Base-by-base conservation (phyloP, 495 filamentous ascomycete species). In the Coniosporium apollinis region DNA sequence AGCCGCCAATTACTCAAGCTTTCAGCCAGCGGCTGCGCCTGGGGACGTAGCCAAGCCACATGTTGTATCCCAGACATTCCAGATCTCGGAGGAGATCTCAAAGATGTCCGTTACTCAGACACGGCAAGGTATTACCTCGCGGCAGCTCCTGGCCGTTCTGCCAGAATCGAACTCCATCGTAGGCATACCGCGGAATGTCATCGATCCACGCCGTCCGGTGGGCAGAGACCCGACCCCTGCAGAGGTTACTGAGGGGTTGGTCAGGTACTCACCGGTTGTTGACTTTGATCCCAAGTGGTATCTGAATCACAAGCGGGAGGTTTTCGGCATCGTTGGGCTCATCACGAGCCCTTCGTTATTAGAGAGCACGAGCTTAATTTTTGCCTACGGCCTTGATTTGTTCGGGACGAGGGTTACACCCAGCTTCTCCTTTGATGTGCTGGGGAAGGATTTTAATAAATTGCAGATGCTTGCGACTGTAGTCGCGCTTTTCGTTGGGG, bases 391-490 rank as follows among this genome's bases (percentile, higher is more conserved):
- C 2, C 46, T 78, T 0, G 89, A 99, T 51, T 56, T 96, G 21
- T 99, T 83, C 46, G 85, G 81, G 4, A 85, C 86, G 3, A 62
- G 84, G 10, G 74, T 89, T 21, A 71, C 75, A 19, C 89, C 89
- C 0, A 91, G 82, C 49, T 69, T 77, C 37, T 67, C 78, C 3
- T 99, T 96, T 55, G 89, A 99, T 58, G 67, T 94, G 13, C 62
- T 99, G 1, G 87, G 83, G 22, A 91, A 86, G 59, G 80, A 78
- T 3, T 99, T 99, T 52, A 83, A 79, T 38, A 93, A 91, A 62
- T 42, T 86, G 37, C 76, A 85, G 46, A 67, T 99, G 45, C 55
- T 94, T 1, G 60, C 66, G 17, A 99, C 89, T 0, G 82, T 99
- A 28, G 59, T 76, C 21, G 86, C 77, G 26, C 62, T 94, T 43